A percentile compares a stretch with the other conserved stretches of the same genome.
These are phyloP conservation scores for Aquanectria penicillioides DNA, from an alignment of 2,329 filamentous ascomycete genomes.

Conservation along the genomic window DNA sequence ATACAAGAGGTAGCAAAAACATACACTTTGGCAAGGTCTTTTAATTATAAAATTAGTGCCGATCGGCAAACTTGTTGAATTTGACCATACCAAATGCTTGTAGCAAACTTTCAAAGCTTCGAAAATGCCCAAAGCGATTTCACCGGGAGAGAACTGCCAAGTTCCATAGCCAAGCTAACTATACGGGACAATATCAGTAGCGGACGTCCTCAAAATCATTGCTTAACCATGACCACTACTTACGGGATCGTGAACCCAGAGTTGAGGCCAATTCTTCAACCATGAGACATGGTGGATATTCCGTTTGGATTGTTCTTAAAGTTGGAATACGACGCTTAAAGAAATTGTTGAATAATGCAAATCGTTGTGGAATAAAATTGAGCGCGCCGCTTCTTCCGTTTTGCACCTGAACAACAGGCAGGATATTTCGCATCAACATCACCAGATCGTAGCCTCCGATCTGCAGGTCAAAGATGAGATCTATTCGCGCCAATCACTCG, in stretches of 20 bases:
- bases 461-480: not conserved
- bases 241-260: not conserved
- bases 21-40: not conserved
- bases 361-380: not conserved
- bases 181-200: not conserved
- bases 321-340: not conserved
- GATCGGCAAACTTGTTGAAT: not conserved
- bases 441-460: no score
- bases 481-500: not conserved
- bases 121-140: conserved; percentile 4
- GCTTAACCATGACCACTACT: not conserved
- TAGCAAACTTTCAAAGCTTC: conserved; percentile 13
- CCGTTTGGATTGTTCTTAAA: not conserved
- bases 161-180: conserved; percentile 12
- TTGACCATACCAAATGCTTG: not conserved
- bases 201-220: not conserved
- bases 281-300: not conserved
- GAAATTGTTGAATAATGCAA: not conserved
- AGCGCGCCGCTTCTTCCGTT: not conserved
- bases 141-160: conserved; percentile 9
- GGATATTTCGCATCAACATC: no score
- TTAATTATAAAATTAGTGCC: not conserved
- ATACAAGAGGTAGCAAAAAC: not conserved
- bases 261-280: not conserved
- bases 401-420: not conserved